Evolutionary conservation across 78 protist genomes (phyloP).

Genomic region (Reticulomyxa filosa): DNA sequence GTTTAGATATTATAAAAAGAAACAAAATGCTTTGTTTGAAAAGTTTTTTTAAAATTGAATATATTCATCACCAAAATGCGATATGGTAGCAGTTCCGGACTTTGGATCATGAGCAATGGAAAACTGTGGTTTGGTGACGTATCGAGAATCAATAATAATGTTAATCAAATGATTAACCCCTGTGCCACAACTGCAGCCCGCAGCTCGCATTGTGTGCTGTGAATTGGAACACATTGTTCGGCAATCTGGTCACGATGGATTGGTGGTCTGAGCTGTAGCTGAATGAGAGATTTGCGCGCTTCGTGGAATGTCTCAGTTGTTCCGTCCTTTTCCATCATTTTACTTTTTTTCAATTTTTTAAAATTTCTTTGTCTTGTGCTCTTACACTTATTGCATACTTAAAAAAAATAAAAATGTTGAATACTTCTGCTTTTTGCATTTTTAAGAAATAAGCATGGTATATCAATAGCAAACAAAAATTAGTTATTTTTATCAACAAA

Average conservation of each 20-base stretch:
- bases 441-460: too few relatives aligned
- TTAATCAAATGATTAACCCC: not conserved
- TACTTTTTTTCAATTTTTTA: too few relatives aligned
- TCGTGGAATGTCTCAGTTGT: too few relatives aligned
- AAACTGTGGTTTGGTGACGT: slow-evolving; percentile 25
- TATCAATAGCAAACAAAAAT: too few relatives aligned
- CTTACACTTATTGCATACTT: too few relatives aligned
- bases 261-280: slow-evolving; percentile 46
- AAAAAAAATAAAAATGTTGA: too few relatives aligned
- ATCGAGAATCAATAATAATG: not conserved
- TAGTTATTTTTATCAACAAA: too few relatives aligned
- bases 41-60: not conserved
- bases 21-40: too few relatives aligned
- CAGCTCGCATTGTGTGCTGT: slow-evolving; percentile 5
- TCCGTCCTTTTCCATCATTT: too few relatives aligned
- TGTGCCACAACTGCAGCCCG: not conserved
- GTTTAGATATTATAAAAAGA: too few relatives aligned
- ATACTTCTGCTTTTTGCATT: too few relatives aligned
- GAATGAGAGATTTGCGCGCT: slow-evolving; percentile 47
- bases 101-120: slow-evolving; percentile 32
- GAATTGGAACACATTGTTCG: slow-evolving; percentile 49
- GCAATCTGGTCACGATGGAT: slow-evolving; percentile 28
- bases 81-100: slow-evolving; percentile 16
- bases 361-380: too few relatives aligned
- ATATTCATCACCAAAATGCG: slow-evolving; percentile 12